Evolutionary conservation across 257 asterid species (phyloP), one percentile per base, ranked within the genome.

Genomic region (Gentiana dahurica): DNA sequence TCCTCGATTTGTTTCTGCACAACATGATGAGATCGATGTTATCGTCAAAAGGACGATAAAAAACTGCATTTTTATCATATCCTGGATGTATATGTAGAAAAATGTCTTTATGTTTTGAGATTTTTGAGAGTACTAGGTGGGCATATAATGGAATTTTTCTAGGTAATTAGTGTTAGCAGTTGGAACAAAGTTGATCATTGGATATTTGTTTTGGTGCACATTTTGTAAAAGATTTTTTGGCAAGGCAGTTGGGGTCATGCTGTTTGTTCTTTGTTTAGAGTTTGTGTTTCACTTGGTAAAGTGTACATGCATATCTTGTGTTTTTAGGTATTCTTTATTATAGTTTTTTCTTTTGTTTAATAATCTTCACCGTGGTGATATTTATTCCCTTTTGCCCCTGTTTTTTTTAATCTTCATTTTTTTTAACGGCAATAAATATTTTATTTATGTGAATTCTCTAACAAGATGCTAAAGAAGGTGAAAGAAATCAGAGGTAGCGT

Each of bases 211-310:
- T 59, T 41, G 54, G 15, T 57, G 67, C 36, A 60, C 48, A 54
- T 52, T 57, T 55, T 53, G 80, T 47, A 43, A 41, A 35, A 34
- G 47, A 64, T 37, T 62, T 7, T 57, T 46, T 60, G 73, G 75
- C 55, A 71, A 63, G 65, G 71, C 72, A 32, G 85, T 74, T 81
- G 64, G 59, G 57, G 36, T 81, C 81, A 72, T 77, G 81, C 54
- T 49, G 39, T 68, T 67, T 65, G 68, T 74, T 69, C 73, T 47
- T 65, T 63, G 47, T 41, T 60, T 53, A 51, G 49, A 39, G 53
- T 43, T 62, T 5, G 50, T 63, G 7, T 36, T 64, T 57, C 48
- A 56, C 24, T 33, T 45, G 58, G 11, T 53, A 53, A 53, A 41
- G 24, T 24, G 24, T 24, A 24, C 24, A 24, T 24, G 46, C 46